Evolutionary conservation across 495 filamentous ascomycete genomes (phyloP).

Genomic region (Astrothelium macrocarpum): DNA sequence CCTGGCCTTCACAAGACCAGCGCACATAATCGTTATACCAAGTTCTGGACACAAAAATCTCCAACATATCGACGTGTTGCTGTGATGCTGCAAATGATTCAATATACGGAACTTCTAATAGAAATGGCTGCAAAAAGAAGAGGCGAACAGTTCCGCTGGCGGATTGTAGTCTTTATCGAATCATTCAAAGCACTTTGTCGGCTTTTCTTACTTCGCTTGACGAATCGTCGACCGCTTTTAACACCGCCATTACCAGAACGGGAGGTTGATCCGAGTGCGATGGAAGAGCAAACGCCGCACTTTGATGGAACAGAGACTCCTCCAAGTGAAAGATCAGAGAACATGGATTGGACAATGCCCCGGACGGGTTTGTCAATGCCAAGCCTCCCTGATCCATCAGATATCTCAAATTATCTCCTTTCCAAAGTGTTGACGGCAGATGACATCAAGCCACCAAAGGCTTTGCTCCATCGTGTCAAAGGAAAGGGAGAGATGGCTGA

Average conservation of each 20-base stretch:
- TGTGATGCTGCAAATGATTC: slow-evolving; percentile 72
- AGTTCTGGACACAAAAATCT: slow-evolving; percentile 72
- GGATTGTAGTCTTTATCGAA: slow-evolving; percentile 80
- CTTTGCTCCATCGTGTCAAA: slow-evolving; percentile 66
- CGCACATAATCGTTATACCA: slow-evolving; percentile 81
- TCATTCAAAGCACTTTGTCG: slow-evolving; percentile 78
- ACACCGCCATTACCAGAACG: slow-evolving; percentile 79
- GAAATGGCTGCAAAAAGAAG: slow-evolving; percentile 80
- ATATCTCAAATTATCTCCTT: slow-evolving; percentile 77
- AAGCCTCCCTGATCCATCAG: slow-evolving; percentile 62
- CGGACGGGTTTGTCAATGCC: slow-evolving; percentile 80
- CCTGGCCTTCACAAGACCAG: slow-evolving; percentile 43
- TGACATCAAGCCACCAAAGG: slow-evolving; percentile 83
- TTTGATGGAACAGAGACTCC: slow-evolving; percentile 33
- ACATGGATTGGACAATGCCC: slow-evolving; percentile 80
- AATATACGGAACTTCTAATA: slow-evolving; percentile 83
- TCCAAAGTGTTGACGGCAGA: slow-evolving; percentile 89
- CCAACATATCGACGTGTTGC: slow-evolving; percentile 69
- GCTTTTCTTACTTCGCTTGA: slow-evolving; percentile 71
- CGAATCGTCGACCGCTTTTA: slow-evolving; percentile 73
- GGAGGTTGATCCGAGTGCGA: slow-evolving; percentile 55
- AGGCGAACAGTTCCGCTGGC: slow-evolving; percentile 77
- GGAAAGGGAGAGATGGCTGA: slow-evolving; percentile 70
- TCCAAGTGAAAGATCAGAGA: slow-evolving; percentile 35
- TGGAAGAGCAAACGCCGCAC: slow-evolving; percentile 43